Conservation (phyloP, 257 asterid genomes). For the Cruciata laevipes region DNA sequence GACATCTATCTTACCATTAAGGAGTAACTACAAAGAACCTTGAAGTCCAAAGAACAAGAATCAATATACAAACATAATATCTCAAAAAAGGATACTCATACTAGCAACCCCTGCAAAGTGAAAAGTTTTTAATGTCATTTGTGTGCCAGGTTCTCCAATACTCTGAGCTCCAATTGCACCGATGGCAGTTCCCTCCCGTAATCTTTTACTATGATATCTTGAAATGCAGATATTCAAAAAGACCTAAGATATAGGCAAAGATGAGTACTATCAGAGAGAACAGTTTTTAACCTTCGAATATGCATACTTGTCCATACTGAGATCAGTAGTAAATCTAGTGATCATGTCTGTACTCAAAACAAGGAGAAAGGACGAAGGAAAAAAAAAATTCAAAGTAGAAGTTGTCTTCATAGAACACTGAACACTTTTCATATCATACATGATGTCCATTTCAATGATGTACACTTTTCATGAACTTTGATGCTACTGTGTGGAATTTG, state of each 20-base stretch:
- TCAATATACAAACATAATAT: conserved; percentile 8
- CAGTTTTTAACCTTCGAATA: neutral
- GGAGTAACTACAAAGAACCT: conserved; percentile 24
- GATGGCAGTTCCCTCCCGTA: conserved; percentile 84
- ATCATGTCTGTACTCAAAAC: neutral
- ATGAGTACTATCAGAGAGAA: conserved; percentile 1
- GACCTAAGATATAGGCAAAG: conserved; percentile 40
- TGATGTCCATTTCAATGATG: neutral
- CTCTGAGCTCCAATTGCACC: conserved; percentile 98
- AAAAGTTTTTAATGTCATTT: conserved; percentile 95
- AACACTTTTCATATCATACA: neutral
- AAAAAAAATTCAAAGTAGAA: neutral
- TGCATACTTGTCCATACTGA: neutral
- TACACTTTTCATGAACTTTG: too few species aligned
- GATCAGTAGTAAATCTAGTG: neutral
- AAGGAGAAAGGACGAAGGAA: too few species aligned
- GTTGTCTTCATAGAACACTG: neutral
- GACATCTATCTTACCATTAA: conserved; percentile 63
- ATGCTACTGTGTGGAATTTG: neutral
- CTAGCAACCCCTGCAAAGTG: conserved; percentile 99
- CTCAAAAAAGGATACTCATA: conserved; percentile 88
- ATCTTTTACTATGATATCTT: conserved; percentile 67
- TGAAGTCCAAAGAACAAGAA: conserved; percentile 14
- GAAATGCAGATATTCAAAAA: conserved; percentile 70
- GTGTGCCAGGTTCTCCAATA: conserved; percentile 98